Base-by-base conservation (phyloP, 2,329 filamentous ascomycete genomes). In the Phyllosticta citrichinensis region DNA sequence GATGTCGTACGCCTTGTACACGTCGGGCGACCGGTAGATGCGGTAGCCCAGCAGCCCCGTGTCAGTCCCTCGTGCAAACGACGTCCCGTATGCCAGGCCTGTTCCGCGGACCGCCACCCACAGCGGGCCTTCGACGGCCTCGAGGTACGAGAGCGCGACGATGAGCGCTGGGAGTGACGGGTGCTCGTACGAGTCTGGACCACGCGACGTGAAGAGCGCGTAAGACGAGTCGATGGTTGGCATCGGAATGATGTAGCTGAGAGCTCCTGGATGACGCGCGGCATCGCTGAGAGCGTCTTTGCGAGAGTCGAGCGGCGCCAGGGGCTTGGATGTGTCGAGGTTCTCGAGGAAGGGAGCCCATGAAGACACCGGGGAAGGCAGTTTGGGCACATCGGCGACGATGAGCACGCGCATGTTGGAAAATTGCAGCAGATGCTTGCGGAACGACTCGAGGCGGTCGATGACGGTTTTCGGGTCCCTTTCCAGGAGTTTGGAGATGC, bases 91-190 rank as follows among this genome's bases (percentile, higher is more conserved):
- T 0, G 94, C 94, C 58, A 97, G 85, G 53, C 94, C 94, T 52
- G 90, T 94, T 61, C 94, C 94, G 55, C 94, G 90, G 56, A 97
- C 89, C 0, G 91, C 90, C 64, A 88, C 88, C 93, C 94, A 97
- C 33, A 99, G 83, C 0, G 94, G 94, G 0, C 94, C 94, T 74
- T 99, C 94, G 19, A 95, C 88, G 0, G 91, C 87, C 70, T 97
- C 92, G 63, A 99, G 87, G 71, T 97, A 97, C 20, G 91, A 86
- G 56, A 91, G 84, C 0, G 93, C 91, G 8, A 99, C 92, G 72
- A 96, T 84, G 57, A 96, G 81, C 2, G 92, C 87, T 0, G 94
- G 91, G 1, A 97, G 80, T 17, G 84, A 82, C 0, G 91, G 87
- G 68, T 97, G 87, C 3, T 82, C 80, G 69, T 88, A 92, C 0